phyloP scores from a whole-genome alignment of 139 green algal species.

The Closterium sp. region DNA sequence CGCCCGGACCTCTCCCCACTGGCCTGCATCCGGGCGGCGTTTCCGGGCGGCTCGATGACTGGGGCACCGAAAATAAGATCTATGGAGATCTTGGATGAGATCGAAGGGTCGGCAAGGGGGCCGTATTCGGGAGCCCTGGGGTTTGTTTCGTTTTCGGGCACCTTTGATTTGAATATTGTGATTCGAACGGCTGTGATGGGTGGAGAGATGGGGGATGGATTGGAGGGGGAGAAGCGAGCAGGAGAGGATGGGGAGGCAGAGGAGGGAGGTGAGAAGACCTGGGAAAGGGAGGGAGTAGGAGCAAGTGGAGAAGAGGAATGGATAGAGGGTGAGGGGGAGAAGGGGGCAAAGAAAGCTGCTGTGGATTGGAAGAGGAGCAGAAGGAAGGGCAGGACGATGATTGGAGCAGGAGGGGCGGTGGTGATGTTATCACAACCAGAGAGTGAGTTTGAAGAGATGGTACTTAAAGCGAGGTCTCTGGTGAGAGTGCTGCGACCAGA shows the following conservation, averaged over 20 bases:
- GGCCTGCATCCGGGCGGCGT: constrained; percentile 78
- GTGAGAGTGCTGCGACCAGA: constrained; percentile 30
- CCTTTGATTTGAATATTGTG: constrained; percentile 98
- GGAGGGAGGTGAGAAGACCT: neutral
- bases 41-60: constrained; percentile 96
- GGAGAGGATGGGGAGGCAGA: neutral
- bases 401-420: constrained; percentile 93
- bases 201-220: constrained; percentile 4
- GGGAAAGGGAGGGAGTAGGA: neutral
- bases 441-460: constrained; percentile 92
- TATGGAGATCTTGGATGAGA: constrained; percentile 83
- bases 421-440: constrained; percentile 79
- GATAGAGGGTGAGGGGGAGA: neutral
- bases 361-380: constrained; percentile 24
- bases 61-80: constrained; percentile 64
- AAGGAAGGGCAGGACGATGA: constrained; percentile 36
- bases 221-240: neutral
- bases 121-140: constrained; percentile 91
- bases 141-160: constrained; percentile 82
- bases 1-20: constrained; percentile 42
- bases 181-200: constrained; percentile 87
- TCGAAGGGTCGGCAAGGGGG: constrained; percentile 79
- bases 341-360: neutral
- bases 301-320: constrained; percentile 7
- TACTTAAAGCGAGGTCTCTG: constrained; percentile 80